A percentile compares a stretch with the other conserved stretches of the same genome.
Evolutionary conservation across 192 early-diverging fungal species (phyloP).

Genomic region (Dissophora globulifera): DNA sequence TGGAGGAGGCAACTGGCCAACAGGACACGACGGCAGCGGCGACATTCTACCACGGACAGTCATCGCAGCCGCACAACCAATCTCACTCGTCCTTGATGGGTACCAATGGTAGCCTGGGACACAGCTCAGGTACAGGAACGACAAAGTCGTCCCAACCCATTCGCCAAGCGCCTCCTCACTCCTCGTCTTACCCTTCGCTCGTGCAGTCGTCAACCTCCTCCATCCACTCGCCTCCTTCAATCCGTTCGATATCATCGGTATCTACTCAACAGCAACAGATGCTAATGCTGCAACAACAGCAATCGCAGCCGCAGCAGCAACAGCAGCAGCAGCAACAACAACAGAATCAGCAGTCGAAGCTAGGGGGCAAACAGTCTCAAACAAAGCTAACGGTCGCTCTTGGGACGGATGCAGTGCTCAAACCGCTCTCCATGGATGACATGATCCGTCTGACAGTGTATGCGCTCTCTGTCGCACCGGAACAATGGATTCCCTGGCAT

Average conservation of each 20-base stretch:
- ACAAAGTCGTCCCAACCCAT: slow-evolving; percentile 2
- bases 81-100: slow-evolving; percentile 13
- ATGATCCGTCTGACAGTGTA: slow-evolving; percentile 11
- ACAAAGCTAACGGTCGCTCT: slow-evolving; percentile 2
- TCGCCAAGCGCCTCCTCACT: slow-evolving; percentile 7
- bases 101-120: not conserved
- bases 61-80: slow-evolving; percentile 12
- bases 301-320: too few species aligned
- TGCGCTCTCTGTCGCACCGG: slow-evolving; percentile 20
- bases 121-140: not conserved
- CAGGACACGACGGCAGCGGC: not conserved
- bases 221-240: too few species aligned
- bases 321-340: slow-evolving; percentile 9
- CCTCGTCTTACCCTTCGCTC: not conserved
- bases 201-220: not conserved
- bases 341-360: not conserved
- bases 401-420: slow-evolving; percentile 24
- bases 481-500: slow-evolving; percentile 48
- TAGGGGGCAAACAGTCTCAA: slow-evolving; percentile 25
- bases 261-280: too few species aligned
- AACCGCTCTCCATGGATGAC: slow-evolving; percentile 16
- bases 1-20: not conserved
- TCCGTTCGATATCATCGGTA: too few species aligned
- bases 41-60: not conserved
- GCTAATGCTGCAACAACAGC: too few species aligned